Evolutionary conservation across 2,329 filamentous ascomycete genomes (phyloP), one percentile per base, ranked within the genome.

Genomic region (Capronia coronata): DNA sequence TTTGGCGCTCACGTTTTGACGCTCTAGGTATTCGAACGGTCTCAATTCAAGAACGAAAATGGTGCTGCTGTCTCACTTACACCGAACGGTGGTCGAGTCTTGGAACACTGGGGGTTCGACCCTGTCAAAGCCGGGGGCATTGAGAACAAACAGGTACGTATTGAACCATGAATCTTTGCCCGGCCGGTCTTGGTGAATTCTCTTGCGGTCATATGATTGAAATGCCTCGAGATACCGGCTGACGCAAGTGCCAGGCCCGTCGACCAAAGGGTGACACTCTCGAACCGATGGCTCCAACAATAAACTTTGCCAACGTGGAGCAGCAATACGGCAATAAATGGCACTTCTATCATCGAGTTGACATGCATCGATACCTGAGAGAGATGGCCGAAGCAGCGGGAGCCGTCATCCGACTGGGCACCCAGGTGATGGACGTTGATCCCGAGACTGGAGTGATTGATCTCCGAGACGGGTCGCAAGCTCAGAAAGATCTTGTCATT

Each of bases 291-390:
- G 58, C 56, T 9, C 56, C 58, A 6, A 60, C 58, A 2, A 41
- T 60, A 16, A 48, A 49, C 23, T 60, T 60, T 35, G 41, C 54
- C 25, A 54, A 60, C 32, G 51, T 52, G 13, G 48, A 52, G 32
- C 35, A 56, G 38, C 43, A 49, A 34, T 61, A 52, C 42, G 61
- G 61, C 19, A 54, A 53, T 43, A 54, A 57, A 37, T 59, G 59
- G 57, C 65, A 63, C 30, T 60, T 67, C 2, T 63, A 66, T 9
- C 69, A 72, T 51, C 63, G 70, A n/a, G 65, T 71, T 19, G 70
- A 72, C 50, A 57, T 73, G 37, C 70, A 72, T 51, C 64, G 64
- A 21, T 56, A 64, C 16, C 55, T 71, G 2, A 65, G 66, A 42
- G 22, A 61, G 16, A 58, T 65, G 18, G 67, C 68, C 1, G 56